Conservation (phyloP, 1,284 basidiomycete species). For the Agroathelia rolfsii region DNA sequence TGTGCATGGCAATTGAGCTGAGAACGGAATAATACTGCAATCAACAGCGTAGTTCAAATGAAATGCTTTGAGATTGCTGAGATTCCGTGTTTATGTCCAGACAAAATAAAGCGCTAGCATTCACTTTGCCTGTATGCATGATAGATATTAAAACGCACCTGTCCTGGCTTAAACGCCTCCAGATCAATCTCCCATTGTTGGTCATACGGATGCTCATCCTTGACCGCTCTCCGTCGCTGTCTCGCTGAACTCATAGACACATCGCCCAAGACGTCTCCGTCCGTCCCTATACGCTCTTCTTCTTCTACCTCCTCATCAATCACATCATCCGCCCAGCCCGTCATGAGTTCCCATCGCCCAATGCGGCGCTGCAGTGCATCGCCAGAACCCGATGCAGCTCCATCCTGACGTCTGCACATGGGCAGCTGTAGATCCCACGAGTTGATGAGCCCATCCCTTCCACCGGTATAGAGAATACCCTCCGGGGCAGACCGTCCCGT, state of each 20-base stretch:
- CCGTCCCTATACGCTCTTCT: slow-evolving; percentile 40
- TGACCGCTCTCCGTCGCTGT: slow-evolving; percentile 30
- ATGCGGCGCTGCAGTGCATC: slow-evolving; percentile 21
- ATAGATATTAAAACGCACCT: slow-evolving; percentile 33
- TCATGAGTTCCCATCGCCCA: slow-evolving; percentile 63
- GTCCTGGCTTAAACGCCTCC: slow-evolving; percentile 31
- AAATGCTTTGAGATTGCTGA: no score
- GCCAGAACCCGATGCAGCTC: slow-evolving; percentile 5
- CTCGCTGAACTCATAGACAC: slow-evolving; percentile 35
- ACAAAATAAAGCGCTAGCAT: not conserved
- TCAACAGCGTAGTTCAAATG: no score
- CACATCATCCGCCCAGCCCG: slow-evolving; percentile 70
- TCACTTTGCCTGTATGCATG: not conserved
- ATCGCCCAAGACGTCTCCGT: slow-evolving; percentile 70
- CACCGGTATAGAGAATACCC: slow-evolving; percentile 91
- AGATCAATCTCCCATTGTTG: slow-evolving; percentile 72
- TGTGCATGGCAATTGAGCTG: no score
- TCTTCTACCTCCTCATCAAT: slow-evolving; percentile 54
- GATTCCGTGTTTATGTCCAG: no score
- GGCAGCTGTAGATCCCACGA: slow-evolving; percentile 83
- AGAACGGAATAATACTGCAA: no score
- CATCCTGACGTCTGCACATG: slow-evolving; percentile 31
- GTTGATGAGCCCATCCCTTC: slow-evolving; percentile 85
- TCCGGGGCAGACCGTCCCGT: slow-evolving; percentile 53
- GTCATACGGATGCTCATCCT: slow-evolving; percentile 51